phyloP scores from a whole-genome alignment of 2,329 filamentous ascomycete species.

The Botrytis fabae region DNA sequence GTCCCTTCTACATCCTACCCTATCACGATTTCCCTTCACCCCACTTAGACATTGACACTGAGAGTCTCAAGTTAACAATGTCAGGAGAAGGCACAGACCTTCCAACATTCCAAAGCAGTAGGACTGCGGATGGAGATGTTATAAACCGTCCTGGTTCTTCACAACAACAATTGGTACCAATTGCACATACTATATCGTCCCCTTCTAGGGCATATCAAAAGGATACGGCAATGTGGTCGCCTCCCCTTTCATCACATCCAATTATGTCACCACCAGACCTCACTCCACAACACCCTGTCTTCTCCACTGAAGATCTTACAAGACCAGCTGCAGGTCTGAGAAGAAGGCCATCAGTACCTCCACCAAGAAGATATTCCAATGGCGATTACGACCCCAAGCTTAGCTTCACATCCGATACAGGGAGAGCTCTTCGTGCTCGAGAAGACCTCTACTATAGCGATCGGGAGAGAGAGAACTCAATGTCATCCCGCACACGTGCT shows the following conservation, averaged over 20 bases:
- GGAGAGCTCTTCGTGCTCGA: slow-evolving; percentile 12
- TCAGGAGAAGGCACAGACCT: slow-evolving; percentile 17
- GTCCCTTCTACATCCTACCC: slow-evolving; percentile 5
- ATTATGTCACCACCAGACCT: slow-evolving; percentile 17
- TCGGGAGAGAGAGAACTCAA: slow-evolving; percentile 12
- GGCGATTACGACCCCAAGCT: slow-evolving; percentile 19
- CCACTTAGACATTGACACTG: slow-evolving; percentile 7
- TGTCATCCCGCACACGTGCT: slow-evolving; percentile 1
- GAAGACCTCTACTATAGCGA: slow-evolving; percentile 13
- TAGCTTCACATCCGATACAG: slow-evolving; percentile 11
- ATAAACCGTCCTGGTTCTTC: slow-evolving; percentile 10
- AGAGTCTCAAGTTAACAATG: slow-evolving; percentile 11
- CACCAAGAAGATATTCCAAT: slow-evolving; percentile 10
- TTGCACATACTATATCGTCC: not conserved
- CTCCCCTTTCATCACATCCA: slow-evolving; percentile 15
- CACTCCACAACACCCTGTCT: slow-evolving; percentile 3
- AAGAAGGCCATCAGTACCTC: slow-evolving; percentile 11
- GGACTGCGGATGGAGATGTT: slow-evolving; percentile 3
- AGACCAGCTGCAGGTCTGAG: slow-evolving; percentile 12
- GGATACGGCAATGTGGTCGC: slow-evolving; percentile 18
- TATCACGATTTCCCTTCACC: slow-evolving; percentile 12
- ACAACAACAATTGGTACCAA: slow-evolving; percentile 8
- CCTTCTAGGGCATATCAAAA: slow-evolving; percentile 8
- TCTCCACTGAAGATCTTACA: slow-evolving; percentile 21
- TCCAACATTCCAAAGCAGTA: slow-evolving; percentile 5